Percentiles rank a stretch among this genome's conserved stretches.
Conservation (phyloP, 106 monocot species). For the Dioscorea alata region DNA sequence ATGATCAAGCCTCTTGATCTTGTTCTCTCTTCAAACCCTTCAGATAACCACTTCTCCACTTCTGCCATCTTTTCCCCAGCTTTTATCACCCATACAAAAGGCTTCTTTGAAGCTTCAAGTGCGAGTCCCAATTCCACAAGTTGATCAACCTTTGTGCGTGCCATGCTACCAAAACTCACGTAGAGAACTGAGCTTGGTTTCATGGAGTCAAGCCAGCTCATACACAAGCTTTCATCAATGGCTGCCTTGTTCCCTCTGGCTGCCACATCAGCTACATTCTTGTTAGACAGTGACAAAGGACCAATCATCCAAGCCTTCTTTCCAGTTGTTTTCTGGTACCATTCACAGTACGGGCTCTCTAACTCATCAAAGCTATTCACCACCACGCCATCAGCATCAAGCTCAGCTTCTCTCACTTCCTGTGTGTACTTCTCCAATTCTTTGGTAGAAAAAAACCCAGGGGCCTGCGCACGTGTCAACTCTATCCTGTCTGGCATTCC, state of each 20-base stretch:
- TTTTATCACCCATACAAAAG: conserved; percentile 64
- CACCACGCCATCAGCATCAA: conserved; percentile 35
- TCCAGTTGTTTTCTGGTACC: conserved; percentile 23
- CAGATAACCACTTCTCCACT: conserved; percentile 29
- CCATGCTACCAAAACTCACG: conserved; percentile 46
- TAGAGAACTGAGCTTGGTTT: conserved; percentile 35
- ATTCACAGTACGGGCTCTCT: conserved; percentile 27
- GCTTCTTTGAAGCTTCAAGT: conserved; percentile 30
- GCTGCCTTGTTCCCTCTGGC: conserved; percentile 33
- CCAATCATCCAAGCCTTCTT: conserved; percentile 55
- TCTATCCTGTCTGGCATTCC: conserved; percentile 34
- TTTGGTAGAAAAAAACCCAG: neutral
- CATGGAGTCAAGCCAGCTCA: conserved; percentile 40
- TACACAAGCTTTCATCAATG: conserved; percentile 8
- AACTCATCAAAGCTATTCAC: conserved; percentile 56
- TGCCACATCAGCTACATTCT: neutral
- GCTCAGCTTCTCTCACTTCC: conserved; percentile 8
- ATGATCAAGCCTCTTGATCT: conserved; percentile 24
- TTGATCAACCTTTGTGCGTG: conserved; percentile 11
- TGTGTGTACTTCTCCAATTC: neutral
- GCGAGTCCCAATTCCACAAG: conserved; percentile 46
- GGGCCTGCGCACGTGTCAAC: conserved; percentile 21
- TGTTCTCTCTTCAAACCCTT: conserved; percentile 33
- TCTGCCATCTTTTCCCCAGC: conserved; percentile 10
- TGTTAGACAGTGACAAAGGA: conserved; percentile 32